phyloP scores from a whole-genome alignment of 2,329 filamentous ascomycete genomes.

The Tolypocladium pustulatum region DNA sequence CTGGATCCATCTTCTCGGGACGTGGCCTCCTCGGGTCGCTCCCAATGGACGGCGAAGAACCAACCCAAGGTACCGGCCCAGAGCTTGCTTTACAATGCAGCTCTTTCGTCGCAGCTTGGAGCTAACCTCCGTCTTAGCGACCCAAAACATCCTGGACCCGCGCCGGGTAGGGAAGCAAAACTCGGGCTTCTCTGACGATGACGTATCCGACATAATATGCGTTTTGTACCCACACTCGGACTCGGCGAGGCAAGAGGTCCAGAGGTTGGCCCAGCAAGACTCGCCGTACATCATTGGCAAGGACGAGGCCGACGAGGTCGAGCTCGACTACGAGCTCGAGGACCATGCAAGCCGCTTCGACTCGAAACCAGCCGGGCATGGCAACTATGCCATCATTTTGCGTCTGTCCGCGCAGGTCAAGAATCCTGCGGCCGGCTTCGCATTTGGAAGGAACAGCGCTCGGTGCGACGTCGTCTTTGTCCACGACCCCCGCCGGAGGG shows the following conservation, averaged over 20 bases:
- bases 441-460: slow-evolving; percentile 67
- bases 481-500: slow-evolving; percentile 56
- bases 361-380: slow-evolving; percentile 32
- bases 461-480: slow-evolving; percentile 64
- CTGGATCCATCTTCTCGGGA: neutral
- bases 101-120: neutral
- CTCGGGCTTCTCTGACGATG: slow-evolving; percentile 71
- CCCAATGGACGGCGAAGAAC: slow-evolving; percentile 34
- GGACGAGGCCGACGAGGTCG: slow-evolving; percentile 37
- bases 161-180: slow-evolving; percentile 69
- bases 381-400: slow-evolving; percentile 63
- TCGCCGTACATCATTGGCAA: slow-evolving; percentile 39
- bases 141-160: slow-evolving; percentile 55
- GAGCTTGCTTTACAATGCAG: neutral
- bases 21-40: slow-evolving; percentile 12
- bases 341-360: slow-evolving; percentile 39
- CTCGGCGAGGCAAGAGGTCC: slow-evolving; percentile 62
- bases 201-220: slow-evolving; percentile 81
- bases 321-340: slow-evolving; percentile 39
- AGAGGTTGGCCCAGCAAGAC: slow-evolving; percentile 34
- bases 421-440: slow-evolving; percentile 62
- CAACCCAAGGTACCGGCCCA: slow-evolving; percentile 26
- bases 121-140: slow-evolving; percentile 6
- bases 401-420: slow-evolving; percentile 66
- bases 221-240: slow-evolving; percentile 72